phyloP scores from a whole-genome alignment of 176 grass and related monocot species.

The Sorghum bicolor region DNA sequence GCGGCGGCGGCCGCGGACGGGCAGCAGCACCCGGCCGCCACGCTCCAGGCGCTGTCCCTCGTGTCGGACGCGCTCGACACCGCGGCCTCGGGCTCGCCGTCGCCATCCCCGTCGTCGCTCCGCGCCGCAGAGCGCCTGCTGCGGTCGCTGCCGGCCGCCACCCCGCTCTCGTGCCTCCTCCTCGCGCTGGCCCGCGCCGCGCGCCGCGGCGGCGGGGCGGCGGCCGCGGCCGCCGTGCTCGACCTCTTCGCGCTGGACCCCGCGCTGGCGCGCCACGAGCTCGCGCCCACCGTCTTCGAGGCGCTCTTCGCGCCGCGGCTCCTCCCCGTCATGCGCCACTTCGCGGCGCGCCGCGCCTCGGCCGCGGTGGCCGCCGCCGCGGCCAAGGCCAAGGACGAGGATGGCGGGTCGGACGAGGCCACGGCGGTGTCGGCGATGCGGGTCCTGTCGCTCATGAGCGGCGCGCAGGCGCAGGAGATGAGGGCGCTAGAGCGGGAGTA shows the following conservation, averaged over 20 bases:
- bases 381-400: background rate
- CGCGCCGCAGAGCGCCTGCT: conserved; percentile 55
- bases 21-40: conserved; percentile 18
- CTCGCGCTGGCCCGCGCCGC: conserved; percentile 36
- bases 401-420: conserved; percentile 30
- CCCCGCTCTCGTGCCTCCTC: conserved; percentile 52
- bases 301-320: conserved; percentile 63
- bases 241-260: conserved; percentile 66
- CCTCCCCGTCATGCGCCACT: conserved; percentile 54
- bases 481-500: conserved; percentile 53
- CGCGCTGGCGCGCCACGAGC: conserved; percentile 50
- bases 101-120: conserved; percentile 42
- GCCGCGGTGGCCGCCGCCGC: conserved; percentile 21
- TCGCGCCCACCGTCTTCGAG: conserved; percentile 59
- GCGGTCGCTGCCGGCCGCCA: conserved; percentile 28
- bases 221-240: conserved; percentile 38
- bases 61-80: conserved; percentile 56
- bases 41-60: conserved; percentile 51
- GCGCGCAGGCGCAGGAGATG: conserved; percentile 54
- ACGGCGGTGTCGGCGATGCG: conserved; percentile 41
- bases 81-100: conserved; percentile 9
- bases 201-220: conserved; percentile 20
- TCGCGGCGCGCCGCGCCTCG: conserved; percentile 52
- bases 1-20: conserved; percentile 10
- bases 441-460: conserved; percentile 62